Conservation (phyloP, 2,329 filamentous ascomycete genomes). For the Pleomassaria siparia region DNA sequence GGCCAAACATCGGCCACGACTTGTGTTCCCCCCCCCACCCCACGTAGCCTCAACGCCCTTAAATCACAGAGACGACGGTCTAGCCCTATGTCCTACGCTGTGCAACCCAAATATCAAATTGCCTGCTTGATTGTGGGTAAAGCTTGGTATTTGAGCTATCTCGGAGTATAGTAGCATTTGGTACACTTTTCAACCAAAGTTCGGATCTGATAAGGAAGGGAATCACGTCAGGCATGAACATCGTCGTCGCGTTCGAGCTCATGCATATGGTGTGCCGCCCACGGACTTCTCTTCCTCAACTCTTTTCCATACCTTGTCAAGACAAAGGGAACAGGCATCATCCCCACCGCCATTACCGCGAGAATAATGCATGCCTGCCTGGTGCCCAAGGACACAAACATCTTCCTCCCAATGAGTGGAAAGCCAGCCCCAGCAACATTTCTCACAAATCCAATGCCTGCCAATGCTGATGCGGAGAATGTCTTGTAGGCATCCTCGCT, state of each 20-base stretch:
- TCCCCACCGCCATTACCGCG: conserved; percentile 26
- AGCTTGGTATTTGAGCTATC: no score
- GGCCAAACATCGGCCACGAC: no score
- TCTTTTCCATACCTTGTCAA: conserved; percentile 36
- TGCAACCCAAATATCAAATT: no score
- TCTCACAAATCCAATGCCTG: conserved; percentile 43
- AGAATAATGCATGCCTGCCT: conserved; percentile 34
- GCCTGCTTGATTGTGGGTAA: no score
- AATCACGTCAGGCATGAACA: no score
- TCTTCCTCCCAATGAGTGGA: conserved; percentile 30
- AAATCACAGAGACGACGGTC: no score
- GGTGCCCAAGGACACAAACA: conserved; percentile 35
- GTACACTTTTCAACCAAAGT: no score
- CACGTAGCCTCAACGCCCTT: no score
- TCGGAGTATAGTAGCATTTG: no score
- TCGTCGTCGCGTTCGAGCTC: conserved; percentile 25
- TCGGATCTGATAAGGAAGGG: no score
- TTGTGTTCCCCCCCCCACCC: no score
- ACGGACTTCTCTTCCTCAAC: conserved; percentile 42
- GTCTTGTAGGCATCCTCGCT: conserved; percentile 53
- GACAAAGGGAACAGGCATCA: conserved; percentile 39
- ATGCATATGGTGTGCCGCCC: conserved; percentile 42
- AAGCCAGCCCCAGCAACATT: conserved; percentile 42
- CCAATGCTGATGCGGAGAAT: conserved; percentile 46
- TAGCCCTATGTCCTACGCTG: no score